Conservation (phyloP, 2,329 filamentous ascomycete genomes). For the Immersiporthe knoxdaviesiana region DNA sequence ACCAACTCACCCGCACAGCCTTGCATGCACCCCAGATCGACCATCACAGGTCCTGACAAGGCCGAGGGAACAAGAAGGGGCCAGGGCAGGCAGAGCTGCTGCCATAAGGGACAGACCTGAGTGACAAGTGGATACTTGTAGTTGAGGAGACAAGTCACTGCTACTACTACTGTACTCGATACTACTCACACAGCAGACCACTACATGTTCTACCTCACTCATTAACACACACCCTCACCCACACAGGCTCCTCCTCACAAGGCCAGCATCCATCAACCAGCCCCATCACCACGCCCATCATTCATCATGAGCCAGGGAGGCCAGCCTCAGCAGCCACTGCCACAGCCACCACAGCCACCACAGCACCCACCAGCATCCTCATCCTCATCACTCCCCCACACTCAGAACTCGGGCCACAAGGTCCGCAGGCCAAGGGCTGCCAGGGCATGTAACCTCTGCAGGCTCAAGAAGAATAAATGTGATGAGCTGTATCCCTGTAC, state of each 20-base stretch:
- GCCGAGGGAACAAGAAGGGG: no score
- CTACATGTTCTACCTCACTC: no score
- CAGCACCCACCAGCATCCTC: neutral
- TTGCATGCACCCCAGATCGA: neutral
- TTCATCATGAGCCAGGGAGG: constrained; percentile 12
- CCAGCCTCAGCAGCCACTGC: neutral
- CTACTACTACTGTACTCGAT: no score
- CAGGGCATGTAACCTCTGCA: constrained; percentile 50
- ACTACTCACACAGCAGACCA: no score
- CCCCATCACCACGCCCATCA: no score
- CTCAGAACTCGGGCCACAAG: constrained; percentile 28
- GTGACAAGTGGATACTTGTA: neutral
- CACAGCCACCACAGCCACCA: neutral
- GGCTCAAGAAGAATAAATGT: constrained; percentile 53
- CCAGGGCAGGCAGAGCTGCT: no score
- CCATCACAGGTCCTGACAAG: neutral
- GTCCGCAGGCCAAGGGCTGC: constrained; percentile 43
- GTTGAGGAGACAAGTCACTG: no score
- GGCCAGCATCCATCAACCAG: no score
- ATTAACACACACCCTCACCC: no score
- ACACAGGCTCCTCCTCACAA: no score
- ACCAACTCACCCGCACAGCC: neutral
- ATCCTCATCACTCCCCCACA: constrained; percentile 13
- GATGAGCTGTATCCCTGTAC: constrained; percentile 45
- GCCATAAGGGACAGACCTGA: neutral